These are phyloP conservation scores for Erigeron philadelphicus DNA, from an alignment of 140 eudicot genomes.

Conservation along the genomic window DNA sequence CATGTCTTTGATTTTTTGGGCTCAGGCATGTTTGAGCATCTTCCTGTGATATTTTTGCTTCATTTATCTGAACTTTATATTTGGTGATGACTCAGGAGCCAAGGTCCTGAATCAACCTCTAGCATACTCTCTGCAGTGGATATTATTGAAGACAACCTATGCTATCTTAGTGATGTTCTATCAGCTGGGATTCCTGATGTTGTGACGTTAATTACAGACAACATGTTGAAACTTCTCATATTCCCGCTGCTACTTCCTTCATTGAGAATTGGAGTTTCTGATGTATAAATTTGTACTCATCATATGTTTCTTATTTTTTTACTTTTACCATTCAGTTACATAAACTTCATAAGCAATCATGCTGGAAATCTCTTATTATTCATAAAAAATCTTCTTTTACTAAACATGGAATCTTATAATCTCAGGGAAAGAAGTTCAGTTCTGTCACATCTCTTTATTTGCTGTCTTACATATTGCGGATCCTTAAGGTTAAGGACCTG, in stretches of 20 bases:
- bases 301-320: constrained; percentile 23
- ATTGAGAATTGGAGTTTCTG: constrained; percentile 45
- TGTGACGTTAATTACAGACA: constrained; percentile 73
- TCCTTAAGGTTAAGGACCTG: constrained; percentile 87
- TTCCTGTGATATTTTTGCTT: neutral
- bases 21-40: neutral
- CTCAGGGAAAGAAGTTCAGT: constrained; percentile 55
- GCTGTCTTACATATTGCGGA: constrained; percentile 88
- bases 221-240: constrained; percentile 60
- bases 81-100: constrained; percentile 42
- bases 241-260: constrained; percentile 89
- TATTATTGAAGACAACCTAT: constrained; percentile 90
- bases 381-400: constrained; percentile 6
- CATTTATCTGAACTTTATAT: constrained; percentile 19
- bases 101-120: constrained; percentile 41
- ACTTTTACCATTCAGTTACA: neutral
- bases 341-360: constrained; percentile 7
- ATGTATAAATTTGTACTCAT: constrained; percentile 33
- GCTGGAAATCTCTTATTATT: constrained; percentile 1
- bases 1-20: neutral
- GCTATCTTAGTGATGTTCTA: constrained; percentile 83
- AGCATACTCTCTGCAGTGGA: constrained; percentile 67
- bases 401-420: constrained; percentile 25
- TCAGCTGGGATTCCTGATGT: constrained; percentile 99
- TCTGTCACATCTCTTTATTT: constrained; percentile 69